A percentile compares a stretch with the other conserved stretches of the same genome.
Evolutionary conservation across 768 basidiomycete species (phyloP).

Genomic region (Termitomyces sp.): DNA sequence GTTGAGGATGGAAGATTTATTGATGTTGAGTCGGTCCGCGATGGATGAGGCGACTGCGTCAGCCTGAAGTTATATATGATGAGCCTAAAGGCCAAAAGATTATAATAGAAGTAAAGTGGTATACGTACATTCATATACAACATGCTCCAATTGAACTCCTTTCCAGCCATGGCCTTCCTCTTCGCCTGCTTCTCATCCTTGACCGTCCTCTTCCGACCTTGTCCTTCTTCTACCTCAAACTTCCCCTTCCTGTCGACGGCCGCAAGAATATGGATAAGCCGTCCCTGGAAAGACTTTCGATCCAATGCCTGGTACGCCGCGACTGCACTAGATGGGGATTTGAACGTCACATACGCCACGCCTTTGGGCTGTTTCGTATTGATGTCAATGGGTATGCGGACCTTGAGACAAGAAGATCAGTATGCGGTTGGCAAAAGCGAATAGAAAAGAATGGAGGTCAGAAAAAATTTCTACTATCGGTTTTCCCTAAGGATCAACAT

Average conservation of each 20-base stretch:
- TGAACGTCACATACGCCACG: constrained; percentile 45
- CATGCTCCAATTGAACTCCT: constrained; percentile 90
- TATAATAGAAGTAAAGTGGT: constrained; percentile 4
- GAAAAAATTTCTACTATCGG: constrained; percentile 30
- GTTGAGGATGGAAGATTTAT: constrained; percentile 85
- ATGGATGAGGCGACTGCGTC: constrained; percentile 92
- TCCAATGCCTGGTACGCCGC: constrained; percentile 77
- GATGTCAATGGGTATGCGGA: constrained; percentile 43
- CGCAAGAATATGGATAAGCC: constrained; percentile 84
- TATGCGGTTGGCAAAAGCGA: neutral
- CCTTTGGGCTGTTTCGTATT: constrained; percentile 43
- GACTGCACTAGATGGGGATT: constrained; percentile 36
- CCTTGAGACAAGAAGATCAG: constrained; percentile 20
- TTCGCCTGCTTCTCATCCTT: constrained; percentile 61
- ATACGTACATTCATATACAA: constrained; percentile 94
- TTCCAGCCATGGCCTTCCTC: constrained; percentile 61
- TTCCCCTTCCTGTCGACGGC: constrained; percentile 65
- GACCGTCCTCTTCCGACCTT: constrained; percentile 39
- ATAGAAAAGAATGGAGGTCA: constrained; percentile 16
- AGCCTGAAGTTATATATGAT: constrained; percentile 42
- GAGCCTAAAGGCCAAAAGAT: constrained; percentile 7
- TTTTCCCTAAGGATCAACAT: constrained; percentile 56
- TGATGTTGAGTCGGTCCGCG: constrained; percentile 80
- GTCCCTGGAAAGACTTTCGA: constrained; percentile 83
- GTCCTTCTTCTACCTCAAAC: constrained; percentile 33